Percentiles rank a stretch among this genome's conserved stretches.
phyloP scores from a whole-genome alignment of 2,329 filamentous ascomycete species.

The Venturia aucupariae region DNA sequence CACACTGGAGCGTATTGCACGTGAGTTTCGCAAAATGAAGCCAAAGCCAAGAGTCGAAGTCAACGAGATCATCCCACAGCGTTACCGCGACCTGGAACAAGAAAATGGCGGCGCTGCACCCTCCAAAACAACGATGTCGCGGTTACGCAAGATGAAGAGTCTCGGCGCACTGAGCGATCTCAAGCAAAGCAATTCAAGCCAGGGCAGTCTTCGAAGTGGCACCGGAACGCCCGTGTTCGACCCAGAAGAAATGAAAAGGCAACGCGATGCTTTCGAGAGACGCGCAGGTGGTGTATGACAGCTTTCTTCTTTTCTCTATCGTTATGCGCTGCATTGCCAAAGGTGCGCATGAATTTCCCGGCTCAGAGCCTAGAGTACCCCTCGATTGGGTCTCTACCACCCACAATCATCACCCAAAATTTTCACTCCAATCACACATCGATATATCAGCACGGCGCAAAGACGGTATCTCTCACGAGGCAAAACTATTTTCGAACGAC shows the following conservation, averaged over 20 bases:
- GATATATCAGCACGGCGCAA: not conserved
- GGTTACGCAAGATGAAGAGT: slow-evolving; percentile 15
- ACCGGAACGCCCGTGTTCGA: slow-evolving; percentile 1
- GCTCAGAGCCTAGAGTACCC: not conserved
- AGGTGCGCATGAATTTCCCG: not conserved
- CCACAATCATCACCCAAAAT: not conserved
- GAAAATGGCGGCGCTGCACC: slow-evolving; percentile 1
- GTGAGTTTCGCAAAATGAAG: slow-evolving; percentile 15
- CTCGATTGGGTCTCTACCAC: not conserved
- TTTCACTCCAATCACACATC: not conserved
- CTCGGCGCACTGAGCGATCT: slow-evolving; percentile 14
- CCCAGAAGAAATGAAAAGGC: slow-evolving; percentile 11
- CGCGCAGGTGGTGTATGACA: slow-evolving; percentile 6
- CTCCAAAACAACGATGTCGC: not conserved
- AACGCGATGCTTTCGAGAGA: slow-evolving; percentile 11
- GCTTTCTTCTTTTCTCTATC: not conserved
- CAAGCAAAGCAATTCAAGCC: slow-evolving; percentile 15
- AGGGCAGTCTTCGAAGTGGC: not conserved
- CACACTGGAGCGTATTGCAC: slow-evolving; percentile 15
- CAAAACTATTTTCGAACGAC: not conserved
- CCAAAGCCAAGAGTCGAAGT: slow-evolving; percentile 12
- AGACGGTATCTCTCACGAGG: slow-evolving; percentile 2
- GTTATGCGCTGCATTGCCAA: not conserved
- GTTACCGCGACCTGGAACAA: not conserved
- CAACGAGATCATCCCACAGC: slow-evolving; percentile 8